Conservation (phyloP, 2,329 filamentous ascomycete genomes). For the Colletotrichum sp. region DNA sequence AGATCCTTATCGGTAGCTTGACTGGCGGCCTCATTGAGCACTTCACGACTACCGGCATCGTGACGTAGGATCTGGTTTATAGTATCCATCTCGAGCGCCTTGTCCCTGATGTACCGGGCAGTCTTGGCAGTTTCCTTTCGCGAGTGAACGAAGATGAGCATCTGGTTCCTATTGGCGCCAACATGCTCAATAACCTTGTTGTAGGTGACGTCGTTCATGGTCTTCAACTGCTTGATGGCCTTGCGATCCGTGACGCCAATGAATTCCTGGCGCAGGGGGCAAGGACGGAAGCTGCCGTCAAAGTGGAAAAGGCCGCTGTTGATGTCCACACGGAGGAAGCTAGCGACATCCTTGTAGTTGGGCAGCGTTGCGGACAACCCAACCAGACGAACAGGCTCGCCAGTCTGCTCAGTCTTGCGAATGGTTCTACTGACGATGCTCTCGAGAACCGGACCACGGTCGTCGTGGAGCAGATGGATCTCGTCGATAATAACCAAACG, state of each 20-base stretch:
- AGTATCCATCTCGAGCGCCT: conserved; percentile 94
- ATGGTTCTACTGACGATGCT: conserved; percentile 97
- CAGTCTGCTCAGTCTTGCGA: conserved; percentile 90
- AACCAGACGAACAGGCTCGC: conserved; percentile 88
- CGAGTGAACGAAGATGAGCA: conserved; percentile 99
- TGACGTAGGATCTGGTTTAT: conserved; percentile 94
- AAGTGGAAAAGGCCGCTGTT: conserved; percentile 93
- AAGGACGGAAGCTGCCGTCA: conserved; percentile 91
- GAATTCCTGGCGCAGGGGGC: conserved; percentile 94
- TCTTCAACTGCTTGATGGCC: conserved; percentile 97
- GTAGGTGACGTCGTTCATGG: conserved; percentile 99
- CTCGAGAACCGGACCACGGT: conserved; percentile 94
- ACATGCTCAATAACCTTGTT: conserved; percentile 97
- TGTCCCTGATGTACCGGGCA: conserved; percentile 93
- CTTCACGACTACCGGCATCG: conserved; percentile 89
- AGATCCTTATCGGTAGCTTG: conserved; percentile 84
- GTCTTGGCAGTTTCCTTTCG: conserved; percentile 98
- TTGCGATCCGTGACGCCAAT: conserved; percentile 98
- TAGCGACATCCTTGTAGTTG: conserved; percentile 95
- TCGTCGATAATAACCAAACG: conserved; percentile 96
- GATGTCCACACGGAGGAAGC: conserved; percentile 89
- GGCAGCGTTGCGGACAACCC: conserved; percentile 94
- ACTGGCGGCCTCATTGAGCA: conserved; percentile 83
- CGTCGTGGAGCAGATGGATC: conserved; percentile 96
- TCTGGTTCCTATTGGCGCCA: conserved; percentile 90